Percentiles rank a stretch among this genome's conserved stretches.
These are phyloP conservation scores for Acaromyces ingoldii DNA, from an alignment of 1,284 basidiomycete genomes.

Conservation along the genomic window DNA sequence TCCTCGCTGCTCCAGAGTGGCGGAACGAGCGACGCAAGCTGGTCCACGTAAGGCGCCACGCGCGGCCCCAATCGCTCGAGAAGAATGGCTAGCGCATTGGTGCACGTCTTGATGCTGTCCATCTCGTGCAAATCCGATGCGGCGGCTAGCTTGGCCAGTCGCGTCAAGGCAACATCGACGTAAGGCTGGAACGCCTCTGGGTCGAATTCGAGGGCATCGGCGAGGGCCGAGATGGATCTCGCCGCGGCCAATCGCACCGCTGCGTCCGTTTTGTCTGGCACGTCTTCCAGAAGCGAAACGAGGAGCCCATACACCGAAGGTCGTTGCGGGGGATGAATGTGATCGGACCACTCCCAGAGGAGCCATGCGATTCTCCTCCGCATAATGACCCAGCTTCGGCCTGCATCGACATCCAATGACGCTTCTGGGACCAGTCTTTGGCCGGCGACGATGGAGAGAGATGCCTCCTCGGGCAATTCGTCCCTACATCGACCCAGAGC, in stretches of 20 bases:
- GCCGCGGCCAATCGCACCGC: conserved; percentile 46
- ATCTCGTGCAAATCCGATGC: conserved; percentile 38
- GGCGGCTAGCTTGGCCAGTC: conserved; percentile 31
- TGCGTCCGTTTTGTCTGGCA: conserved; percentile 19
- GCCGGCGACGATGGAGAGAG: conserved; percentile 11
- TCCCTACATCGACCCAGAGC: conserved; percentile 21
- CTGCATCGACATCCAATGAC: conserved; percentile 16
- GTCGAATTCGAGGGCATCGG: conserved; percentile 47
- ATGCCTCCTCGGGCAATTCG: not conserved
- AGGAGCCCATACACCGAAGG: conserved; percentile 35
- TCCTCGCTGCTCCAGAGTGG: conserved; percentile 43
- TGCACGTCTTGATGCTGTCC: conserved; percentile 43
- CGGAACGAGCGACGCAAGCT: conserved; percentile 37
- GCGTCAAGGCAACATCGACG: conserved; percentile 32
- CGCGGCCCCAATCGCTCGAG: conserved; percentile 45
- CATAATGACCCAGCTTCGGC: conserved; percentile 37
- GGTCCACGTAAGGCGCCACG: conserved; percentile 33
- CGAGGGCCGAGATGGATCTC: conserved; percentile 33
- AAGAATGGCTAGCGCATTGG: conserved; percentile 39
- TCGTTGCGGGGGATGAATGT: conserved; percentile 33
- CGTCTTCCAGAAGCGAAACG: conserved; percentile 37
- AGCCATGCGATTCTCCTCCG: conserved; percentile 45
- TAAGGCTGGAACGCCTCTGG: conserved; percentile 40
- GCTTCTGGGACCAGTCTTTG: conserved; percentile 39
- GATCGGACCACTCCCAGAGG: conserved; percentile 46